phyloP scores from a whole-genome alignment of 108 stramenopile species.

The Cyclotella choctawhatcheeana region DNA sequence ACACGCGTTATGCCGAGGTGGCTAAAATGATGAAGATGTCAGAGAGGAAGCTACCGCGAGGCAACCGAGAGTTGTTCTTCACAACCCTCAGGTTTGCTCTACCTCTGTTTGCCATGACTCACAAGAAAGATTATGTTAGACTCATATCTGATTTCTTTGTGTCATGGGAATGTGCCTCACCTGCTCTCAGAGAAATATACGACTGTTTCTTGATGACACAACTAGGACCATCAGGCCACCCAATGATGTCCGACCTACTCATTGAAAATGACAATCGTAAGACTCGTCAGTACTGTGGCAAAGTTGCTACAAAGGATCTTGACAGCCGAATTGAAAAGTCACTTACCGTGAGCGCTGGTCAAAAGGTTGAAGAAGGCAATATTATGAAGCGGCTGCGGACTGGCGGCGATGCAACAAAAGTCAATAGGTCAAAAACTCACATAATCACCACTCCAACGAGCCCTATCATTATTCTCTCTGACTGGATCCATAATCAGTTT shows the following conservation, averaged over 20 bases:
- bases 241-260: conserved; percentile 8
- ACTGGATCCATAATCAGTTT: not conserved
- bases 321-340: not conserved
- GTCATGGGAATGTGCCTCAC: conserved; percentile 9
- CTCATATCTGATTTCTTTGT: not conserved
- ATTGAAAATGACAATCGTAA: conserved; percentile 9
- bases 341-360: not conserved
- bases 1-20: conserved; percentile 6
- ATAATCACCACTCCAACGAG: not conserved
- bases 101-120: conserved; percentile 8
- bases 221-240: conserved; percentile 6
- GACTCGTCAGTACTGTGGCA: conserved; percentile 2
- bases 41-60: conserved; percentile 7
- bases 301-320: not conserved
- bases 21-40: conserved; percentile 24
- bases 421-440: conserved; percentile 1
- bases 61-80: conserved; percentile 4
- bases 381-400: not conserved
- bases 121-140: conserved; percentile 16
- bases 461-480: not conserved
- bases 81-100: conserved; percentile 5
- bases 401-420: not conserved
- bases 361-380: conserved; percentile 2
- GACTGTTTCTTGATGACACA: not conserved
- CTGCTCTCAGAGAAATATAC: not conserved